Conservation (phyloP, 306 rosid species). For the Cicer judaicum region DNA sequence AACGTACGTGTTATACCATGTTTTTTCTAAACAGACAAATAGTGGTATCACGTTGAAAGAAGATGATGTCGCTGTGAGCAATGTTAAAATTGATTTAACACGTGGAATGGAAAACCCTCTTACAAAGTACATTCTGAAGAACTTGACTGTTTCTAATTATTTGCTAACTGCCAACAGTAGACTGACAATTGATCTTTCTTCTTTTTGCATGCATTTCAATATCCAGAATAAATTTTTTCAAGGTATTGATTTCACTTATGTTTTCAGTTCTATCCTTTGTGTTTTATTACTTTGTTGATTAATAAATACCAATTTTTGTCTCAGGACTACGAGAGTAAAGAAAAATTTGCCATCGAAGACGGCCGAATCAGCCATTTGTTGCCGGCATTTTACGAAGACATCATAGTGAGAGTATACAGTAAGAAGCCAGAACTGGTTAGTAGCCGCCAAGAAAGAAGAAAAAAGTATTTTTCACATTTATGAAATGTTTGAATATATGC, state of each 20-base stretch:
- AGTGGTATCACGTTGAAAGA: conserved; percentile 68
- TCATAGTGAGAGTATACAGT: conserved; percentile 81
- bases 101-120: conserved; percentile 81
- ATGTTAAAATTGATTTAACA: conserved; percentile 83
- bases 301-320: conserved; percentile 24
- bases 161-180: conserved; percentile 10
- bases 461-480: neutral
- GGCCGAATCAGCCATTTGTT: conserved; percentile 78
- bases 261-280: neutral
- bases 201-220: neutral
- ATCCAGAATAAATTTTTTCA: conserved; percentile 77
- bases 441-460: conserved; percentile 29
- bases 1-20: neutral
- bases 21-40: conserved; percentile 51
- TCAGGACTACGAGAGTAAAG: conserved; percentile 74
- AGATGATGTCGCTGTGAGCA: conserved; percentile 76
- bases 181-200: conserved; percentile 30
- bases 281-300: neutral
- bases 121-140: conserved; percentile 59
- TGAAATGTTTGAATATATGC: conserved; percentile 14
- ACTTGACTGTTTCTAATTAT: conserved; percentile 11
- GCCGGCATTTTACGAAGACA: conserved; percentile 72
- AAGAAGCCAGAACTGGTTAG: conserved; percentile 87
- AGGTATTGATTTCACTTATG: conserved; percentile 55
- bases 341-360: conserved; percentile 60